A percentile compares a stretch with the other conserved stretches of the same genome.
Conservation (phyloP, 2,329 filamentous ascomycete genomes). For the Fusarium subglutinans region DNA sequence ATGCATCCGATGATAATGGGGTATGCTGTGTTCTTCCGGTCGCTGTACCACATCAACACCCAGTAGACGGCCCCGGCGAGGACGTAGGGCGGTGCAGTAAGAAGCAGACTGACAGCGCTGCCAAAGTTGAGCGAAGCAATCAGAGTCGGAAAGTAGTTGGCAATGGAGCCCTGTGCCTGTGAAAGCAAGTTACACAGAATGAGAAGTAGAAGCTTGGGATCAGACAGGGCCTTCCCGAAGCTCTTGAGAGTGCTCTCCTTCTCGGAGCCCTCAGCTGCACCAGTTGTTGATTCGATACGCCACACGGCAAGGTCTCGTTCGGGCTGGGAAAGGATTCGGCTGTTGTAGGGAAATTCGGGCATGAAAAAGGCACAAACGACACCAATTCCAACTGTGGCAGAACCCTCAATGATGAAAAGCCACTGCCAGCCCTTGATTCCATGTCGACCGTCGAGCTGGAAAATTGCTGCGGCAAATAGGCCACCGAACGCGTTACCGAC, state of each 20-base stretch:
- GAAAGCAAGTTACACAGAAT: conserved; percentile 52
- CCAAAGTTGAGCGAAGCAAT: conserved; percentile 46
- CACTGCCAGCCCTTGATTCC: conserved; percentile 41
- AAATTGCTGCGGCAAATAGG: conserved; percentile 47
- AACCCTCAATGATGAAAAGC: conserved; percentile 3
- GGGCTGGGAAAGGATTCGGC: conserved; percentile 43
- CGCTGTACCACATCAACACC: conserved; percentile 48
- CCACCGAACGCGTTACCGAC: conserved; percentile 46
- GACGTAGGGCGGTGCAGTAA: conserved; percentile 58
- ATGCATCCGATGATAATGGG: conserved; percentile 49
- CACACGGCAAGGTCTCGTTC: conserved; percentile 47
- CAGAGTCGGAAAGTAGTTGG: conserved; percentile 44
- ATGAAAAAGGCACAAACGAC: background rate
- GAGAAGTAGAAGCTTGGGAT: conserved; percentile 50
- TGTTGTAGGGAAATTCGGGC: conserved; percentile 44
- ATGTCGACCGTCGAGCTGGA: conserved; percentile 44
- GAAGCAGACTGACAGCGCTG: conserved; percentile 53
- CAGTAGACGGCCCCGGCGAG: conserved; percentile 50
- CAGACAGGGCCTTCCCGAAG: conserved; percentile 45
- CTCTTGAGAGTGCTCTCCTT: conserved; percentile 13
- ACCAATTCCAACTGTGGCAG: background rate
- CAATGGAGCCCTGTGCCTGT: conserved; percentile 48
- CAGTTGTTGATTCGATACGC: conserved; percentile 49
- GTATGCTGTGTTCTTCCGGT: conserved; percentile 50
- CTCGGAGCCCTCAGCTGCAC: conserved; percentile 48